Base-by-base conservation (phyloP, 352 stramenopile genomes). In the Globisporangium paddicum region DNA sequence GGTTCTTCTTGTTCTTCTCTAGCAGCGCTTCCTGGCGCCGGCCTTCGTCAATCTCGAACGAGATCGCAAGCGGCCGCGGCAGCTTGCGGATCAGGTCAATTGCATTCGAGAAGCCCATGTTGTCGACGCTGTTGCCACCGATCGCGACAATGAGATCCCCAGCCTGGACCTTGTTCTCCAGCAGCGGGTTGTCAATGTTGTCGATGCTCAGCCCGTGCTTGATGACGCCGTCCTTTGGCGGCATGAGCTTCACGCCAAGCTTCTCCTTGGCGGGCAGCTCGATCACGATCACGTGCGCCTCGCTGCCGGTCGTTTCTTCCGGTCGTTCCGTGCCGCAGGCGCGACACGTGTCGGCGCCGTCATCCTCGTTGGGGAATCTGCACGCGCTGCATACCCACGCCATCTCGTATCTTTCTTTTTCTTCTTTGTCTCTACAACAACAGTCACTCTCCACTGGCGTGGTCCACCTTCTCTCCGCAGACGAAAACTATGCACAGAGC, bases 81-180 rank as follows among this genome's bases (percentile, higher is more conserved):
- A 94, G 70, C 54, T 93, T 93, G 5, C 82, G 85, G 54, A 94
- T 94, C 47, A 94, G 49, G 54, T 94, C 85, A 45, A 94, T 91
- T 19, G 85, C 85, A 25, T 90, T 74, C 25, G 77, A 89, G 52
- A 93, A 94, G 23, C 85, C 82, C 74, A 93, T 89, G 49, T 72
- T 72, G 59, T 95, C 75, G 52, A 93, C 81, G 28, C 76, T 73
- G 45, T 84, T 67, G 14, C 85, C 85, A 48, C 85, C 85, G 64
- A 94, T 94, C 23, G 85, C 85, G 37, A 94, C 85, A 38, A 95
- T 95, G 26, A 91, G 57, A 67, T 95, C 85, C 40, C 85, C 82
- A 0, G 82, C 78, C 55, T 87, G 72, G 25, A 95, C 82, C 60
- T 93, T 95, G 66, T 84, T 81, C 48, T 91, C 81, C 51, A 95